Conservation (phyloP, 2,329 filamentous ascomycete genomes). For the Allantophomopsis cytisporea region DNA sequence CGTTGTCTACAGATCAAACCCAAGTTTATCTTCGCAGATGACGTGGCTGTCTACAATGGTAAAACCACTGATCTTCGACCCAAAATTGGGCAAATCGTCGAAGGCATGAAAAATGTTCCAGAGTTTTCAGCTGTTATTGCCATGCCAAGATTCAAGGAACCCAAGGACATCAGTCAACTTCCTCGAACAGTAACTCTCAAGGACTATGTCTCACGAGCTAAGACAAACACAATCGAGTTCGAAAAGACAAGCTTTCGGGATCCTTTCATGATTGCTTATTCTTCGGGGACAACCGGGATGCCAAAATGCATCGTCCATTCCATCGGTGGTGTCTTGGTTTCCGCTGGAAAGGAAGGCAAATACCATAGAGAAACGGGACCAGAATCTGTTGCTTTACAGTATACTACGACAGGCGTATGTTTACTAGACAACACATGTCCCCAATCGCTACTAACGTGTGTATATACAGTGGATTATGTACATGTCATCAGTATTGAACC, state of each 20-base stretch:
- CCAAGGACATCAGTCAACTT: slow-evolving; percentile 43
- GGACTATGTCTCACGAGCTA: slow-evolving; percentile 25
- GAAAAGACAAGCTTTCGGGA: slow-evolving; percentile 32
- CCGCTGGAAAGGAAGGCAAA: slow-evolving; percentile 41
- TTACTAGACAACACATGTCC: too few relatives aligned
- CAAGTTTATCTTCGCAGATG: slow-evolving; percentile 73
- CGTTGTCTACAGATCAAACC: slow-evolving; percentile 63
- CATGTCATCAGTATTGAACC: slow-evolving; percentile 40
- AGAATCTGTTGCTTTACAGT: slow-evolving; percentile 35
- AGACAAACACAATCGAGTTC: slow-evolving; percentile 8
- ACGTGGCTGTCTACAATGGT: slow-evolving; percentile 67
- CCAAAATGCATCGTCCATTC: slow-evolving; percentile 82
- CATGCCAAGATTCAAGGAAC: slow-evolving; percentile 49
- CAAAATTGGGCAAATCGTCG: slow-evolving; percentile 56
- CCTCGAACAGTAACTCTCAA: slow-evolving; percentile 22
- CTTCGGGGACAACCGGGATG: slow-evolving; percentile 68
- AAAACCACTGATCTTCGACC: slow-evolving; percentile 56
- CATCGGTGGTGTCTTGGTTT: slow-evolving; percentile 50
- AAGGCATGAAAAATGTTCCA: slow-evolving; percentile 43
- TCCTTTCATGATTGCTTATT: slow-evolving; percentile 66
- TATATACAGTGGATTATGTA: slow-evolving; percentile 68
- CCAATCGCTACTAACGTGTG: too few relatives aligned
- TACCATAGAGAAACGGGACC: slow-evolving; percentile 33
- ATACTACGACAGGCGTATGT: slow-evolving; percentile 43
- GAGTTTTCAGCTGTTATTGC: slow-evolving; percentile 52